Evolutionary conservation across 2,329 filamentous ascomycete genomes (phyloP).

Genomic region (Pseudocercospora vitis): DNA sequence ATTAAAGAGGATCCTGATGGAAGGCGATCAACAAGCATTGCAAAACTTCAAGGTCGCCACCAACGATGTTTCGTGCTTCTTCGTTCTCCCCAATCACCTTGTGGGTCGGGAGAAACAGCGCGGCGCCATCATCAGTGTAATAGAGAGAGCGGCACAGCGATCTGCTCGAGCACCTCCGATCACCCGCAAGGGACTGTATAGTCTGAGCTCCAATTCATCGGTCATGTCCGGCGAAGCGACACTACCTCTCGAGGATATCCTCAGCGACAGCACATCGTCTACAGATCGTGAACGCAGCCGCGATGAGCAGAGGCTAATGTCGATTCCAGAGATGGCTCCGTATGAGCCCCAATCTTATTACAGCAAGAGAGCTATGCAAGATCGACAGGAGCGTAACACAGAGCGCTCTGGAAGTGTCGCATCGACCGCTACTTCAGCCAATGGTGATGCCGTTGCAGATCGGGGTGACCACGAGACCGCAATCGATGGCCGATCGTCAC

Average conservation of each 20-base stretch:
- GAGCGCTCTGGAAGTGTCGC: slow-evolving; percentile 21
- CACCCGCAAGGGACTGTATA: slow-evolving; percentile 46
- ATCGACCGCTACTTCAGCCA: slow-evolving; percentile 21
- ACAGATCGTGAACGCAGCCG: slow-evolving; percentile 48
- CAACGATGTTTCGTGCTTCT: slow-evolving; percentile 90
- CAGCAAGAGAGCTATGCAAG: slow-evolving; percentile 15
- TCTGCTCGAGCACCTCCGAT: slow-evolving; percentile 47
- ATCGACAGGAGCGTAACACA: slow-evolving; percentile 11
- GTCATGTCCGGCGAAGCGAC: slow-evolving; percentile 34
- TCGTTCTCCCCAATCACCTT: slow-evolving; percentile 78
- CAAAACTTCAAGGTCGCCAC: slow-evolving; percentile 73
- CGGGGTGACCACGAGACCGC: slow-evolving; percentile 16
- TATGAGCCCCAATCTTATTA: slow-evolving; percentile 21
- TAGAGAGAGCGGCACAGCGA: slow-evolving; percentile 71
- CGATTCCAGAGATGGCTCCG: slow-evolving; percentile 34
- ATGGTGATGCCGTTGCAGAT: slow-evolving; percentile 17
- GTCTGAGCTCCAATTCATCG: slow-evolving; percentile 50
- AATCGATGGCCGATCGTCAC: slow-evolving; percentile 26
- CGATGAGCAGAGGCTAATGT: slow-evolving; percentile 43
- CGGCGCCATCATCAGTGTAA: slow-evolving; percentile 67
- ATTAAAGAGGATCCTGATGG: slow-evolving; percentile 70
- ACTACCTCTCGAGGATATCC: slow-evolving; percentile 42
- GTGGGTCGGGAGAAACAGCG: slow-evolving; percentile 76
- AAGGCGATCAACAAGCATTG: slow-evolving; percentile 71
- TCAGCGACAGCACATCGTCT: slow-evolving; percentile 54